These are phyloP conservation scores for Lactarius hatsudake DNA, from an alignment of 768 basidiomycete species.

Conservation along the genomic window DNA sequence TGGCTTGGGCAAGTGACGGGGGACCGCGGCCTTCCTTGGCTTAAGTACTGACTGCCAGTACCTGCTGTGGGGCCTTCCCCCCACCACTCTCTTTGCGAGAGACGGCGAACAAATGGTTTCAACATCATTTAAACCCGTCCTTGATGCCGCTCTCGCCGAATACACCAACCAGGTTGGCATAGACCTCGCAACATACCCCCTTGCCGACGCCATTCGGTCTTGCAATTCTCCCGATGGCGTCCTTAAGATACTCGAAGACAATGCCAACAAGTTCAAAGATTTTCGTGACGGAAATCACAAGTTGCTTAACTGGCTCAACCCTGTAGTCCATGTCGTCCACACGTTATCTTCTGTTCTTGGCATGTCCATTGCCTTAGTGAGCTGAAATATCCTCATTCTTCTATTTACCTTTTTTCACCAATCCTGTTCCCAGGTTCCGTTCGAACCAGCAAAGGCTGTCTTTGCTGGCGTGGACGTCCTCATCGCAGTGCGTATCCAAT, in stretches of 20 bases:
- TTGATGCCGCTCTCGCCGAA: neutral
- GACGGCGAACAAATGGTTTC: too few relatives aligned
- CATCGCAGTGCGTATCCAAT: neutral
- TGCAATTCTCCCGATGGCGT: neutral
- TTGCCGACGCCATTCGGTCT: too few relatives aligned
- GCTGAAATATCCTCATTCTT: neutral
- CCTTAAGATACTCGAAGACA: neutral
- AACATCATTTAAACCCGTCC: neutral
- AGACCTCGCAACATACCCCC: too few relatives aligned
- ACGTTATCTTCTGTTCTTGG: neutral
- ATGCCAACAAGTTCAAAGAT: neutral
- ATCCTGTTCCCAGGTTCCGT: neutral
- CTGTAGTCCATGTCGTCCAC: neutral
- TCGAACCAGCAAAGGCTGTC: conserved; percentile 1
- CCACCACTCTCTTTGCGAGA: too few relatives aligned
- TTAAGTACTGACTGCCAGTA: too few relatives aligned
- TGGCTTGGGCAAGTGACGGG: too few relatives aligned
- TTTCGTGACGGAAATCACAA: neutral
- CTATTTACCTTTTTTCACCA: too few relatives aligned
- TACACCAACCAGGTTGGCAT: too few relatives aligned
- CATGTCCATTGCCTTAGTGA: neutral
- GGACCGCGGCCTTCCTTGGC: too few relatives aligned
- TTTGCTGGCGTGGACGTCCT: neutral
- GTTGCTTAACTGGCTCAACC: neutral
- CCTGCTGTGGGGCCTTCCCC: too few relatives aligned